A percentile compares a stretch with the other conserved stretches of the same genome.
These are phyloP conservation scores for Hanseniaspora mollemarum DNA, from an alignment of 805 yeast genomes.

Conservation along the genomic window DNA sequence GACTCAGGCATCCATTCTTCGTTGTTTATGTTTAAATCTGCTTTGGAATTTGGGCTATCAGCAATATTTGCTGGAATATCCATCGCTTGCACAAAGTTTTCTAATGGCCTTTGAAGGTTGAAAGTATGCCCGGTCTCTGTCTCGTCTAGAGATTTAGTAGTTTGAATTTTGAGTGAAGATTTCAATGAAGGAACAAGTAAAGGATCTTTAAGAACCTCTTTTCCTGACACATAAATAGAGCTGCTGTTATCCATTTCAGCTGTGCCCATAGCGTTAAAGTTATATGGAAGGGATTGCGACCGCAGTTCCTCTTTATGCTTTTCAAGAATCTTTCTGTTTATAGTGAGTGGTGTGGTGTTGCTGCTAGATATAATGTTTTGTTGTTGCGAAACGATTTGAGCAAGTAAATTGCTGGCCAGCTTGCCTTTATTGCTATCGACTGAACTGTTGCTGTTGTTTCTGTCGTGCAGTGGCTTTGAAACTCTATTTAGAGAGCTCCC, in stretches of 20 bases:
- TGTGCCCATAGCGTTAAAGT: background rate
- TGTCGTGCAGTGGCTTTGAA: background rate
- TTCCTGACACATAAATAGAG: background rate
- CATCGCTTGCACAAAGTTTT: background rate
- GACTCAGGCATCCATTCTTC: background rate
- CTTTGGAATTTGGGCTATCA: background rate
- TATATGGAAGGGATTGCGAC: constrained; percentile 6
- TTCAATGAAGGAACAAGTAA: background rate
- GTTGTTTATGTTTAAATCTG: background rate
- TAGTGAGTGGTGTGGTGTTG: background rate
- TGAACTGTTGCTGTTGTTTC: background rate
- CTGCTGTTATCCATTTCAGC: background rate
- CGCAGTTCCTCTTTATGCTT: constrained; percentile 7
- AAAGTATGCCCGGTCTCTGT: background rate
- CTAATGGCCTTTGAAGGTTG: background rate
- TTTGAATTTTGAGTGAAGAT: background rate
- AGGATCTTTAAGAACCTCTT: background rate
- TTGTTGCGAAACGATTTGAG: constrained; percentile 7
- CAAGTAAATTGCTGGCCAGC: constrained; percentile 6
- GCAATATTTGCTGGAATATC: background rate
- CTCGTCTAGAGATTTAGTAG: background rate
- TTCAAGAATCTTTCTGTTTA: background rate
- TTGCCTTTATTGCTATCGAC: constrained; percentile 8
- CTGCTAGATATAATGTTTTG: background rate
- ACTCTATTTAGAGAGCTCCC: background rate